Evolutionary conservation across 1,284 basidiomycete species (phyloP).

Genomic region (Macrocystidia cucumis): DNA sequence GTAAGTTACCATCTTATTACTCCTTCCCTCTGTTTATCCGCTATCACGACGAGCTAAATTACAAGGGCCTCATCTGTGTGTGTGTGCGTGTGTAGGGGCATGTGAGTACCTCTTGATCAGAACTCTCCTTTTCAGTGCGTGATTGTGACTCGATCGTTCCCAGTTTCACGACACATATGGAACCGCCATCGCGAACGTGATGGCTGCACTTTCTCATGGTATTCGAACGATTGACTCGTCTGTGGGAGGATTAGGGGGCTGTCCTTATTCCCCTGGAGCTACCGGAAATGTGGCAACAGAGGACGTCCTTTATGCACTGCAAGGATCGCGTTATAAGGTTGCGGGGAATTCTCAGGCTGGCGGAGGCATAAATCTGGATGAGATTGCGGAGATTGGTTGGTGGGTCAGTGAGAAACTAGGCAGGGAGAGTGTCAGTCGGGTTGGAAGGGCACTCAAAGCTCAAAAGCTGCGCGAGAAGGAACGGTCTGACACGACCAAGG

Average conservation of each 20-base stretch:
- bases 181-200: slow-evolving; percentile 68
- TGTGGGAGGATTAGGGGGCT: slow-evolving; percentile 87
- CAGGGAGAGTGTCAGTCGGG: slow-evolving; percentile 71
- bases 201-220: slow-evolving; percentile 56
- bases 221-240: slow-evolving; percentile 69
- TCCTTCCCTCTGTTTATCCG: slow-evolving; percentile 6
- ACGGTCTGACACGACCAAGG: slow-evolving; percentile 7
- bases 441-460: slow-evolving; percentile 71
- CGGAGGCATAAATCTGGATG: slow-evolving; percentile 48
- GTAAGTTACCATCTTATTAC: slow-evolving; percentile 32
- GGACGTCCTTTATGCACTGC: slow-evolving; percentile 82
- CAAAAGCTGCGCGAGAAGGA: slow-evolving; percentile 29
- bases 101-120: slow-evolving; percentile 34
- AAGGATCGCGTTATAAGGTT: slow-evolving; percentile 63
- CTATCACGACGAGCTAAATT: too few species aligned
- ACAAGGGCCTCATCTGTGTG: too few species aligned
- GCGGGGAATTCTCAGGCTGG: slow-evolving; percentile 29
- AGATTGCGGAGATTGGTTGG: slow-evolving; percentile 67
- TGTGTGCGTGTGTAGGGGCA: slow-evolving; percentile 39
- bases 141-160: slow-evolving; percentile 1
- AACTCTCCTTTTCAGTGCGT: not conserved
- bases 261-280: slow-evolving; percentile 92
- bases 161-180: slow-evolving; percentile 93
- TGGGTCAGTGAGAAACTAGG: slow-evolving; percentile 74
- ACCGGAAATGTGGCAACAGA: slow-evolving; percentile 93